Percentiles rank a stretch among this genome's conserved stretches.
Conservation (phyloP, 257 asterid species). For the Nicotiana tomentosiformis region DNA sequence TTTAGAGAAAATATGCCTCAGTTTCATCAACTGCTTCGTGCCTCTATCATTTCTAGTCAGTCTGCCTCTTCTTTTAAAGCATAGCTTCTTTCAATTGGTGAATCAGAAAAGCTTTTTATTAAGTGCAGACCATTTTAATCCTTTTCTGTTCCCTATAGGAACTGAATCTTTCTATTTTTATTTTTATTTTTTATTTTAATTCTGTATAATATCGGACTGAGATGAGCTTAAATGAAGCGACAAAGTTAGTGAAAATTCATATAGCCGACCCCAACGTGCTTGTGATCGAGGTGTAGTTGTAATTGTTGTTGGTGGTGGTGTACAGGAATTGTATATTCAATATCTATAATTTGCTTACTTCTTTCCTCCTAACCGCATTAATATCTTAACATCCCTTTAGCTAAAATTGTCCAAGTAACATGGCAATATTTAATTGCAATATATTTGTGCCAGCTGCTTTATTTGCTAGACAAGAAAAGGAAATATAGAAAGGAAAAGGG, state of each 20-base stretch:
- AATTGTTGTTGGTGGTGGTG: background rate
- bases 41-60: background rate
- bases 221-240: background rate
- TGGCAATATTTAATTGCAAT: background rate
- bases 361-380: background rate
- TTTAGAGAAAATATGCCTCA: background rate
- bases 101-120: background rate
- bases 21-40: background rate
- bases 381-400: background rate
- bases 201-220: background rate
- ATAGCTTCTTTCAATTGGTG: background rate
- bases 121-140: background rate
- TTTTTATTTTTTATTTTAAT: background rate
- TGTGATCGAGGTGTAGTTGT: background rate
- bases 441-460: background rate
- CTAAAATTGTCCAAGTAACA: background rate
- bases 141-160: background rate
- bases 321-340: background rate
- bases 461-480: background rate
- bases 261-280: background rate
- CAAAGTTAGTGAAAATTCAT: background rate
- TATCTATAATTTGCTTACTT: background rate
- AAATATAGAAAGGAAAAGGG: background rate
- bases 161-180: background rate
- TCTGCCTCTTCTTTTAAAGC: background rate